phyloP scores from a whole-genome alignment of 1,139 yeast species.

The Scheffersomyces illinoinensis region DNA sequence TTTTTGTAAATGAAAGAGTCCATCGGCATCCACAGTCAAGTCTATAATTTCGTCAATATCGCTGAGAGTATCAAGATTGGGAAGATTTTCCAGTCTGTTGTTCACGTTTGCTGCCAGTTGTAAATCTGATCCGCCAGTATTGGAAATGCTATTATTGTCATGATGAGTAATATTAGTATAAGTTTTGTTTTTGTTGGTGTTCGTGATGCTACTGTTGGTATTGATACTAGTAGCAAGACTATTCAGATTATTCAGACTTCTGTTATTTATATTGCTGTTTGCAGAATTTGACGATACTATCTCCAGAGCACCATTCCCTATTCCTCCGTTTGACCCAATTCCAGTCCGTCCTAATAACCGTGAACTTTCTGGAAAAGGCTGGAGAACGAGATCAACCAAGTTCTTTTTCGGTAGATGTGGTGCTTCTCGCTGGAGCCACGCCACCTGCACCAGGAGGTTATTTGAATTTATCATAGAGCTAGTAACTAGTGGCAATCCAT shows the following conservation, averaged over 20 bases:
- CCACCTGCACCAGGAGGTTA: slow-evolving; percentile 11
- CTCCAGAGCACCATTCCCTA: background rate
- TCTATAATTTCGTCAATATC: background rate
- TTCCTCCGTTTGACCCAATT: background rate
- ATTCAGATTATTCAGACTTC: background rate
- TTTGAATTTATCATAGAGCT: slow-evolving; percentile 8
- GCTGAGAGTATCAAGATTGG: background rate
- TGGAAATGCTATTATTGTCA: background rate
- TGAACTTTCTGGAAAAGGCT: slow-evolving; percentile 4
- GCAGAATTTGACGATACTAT: background rate
- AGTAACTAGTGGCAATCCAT: background rate
- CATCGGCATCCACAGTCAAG: background rate
- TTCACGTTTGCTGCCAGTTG: background rate
- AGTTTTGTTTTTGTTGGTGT: background rate
- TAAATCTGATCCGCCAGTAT: background rate
- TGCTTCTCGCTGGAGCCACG: slow-evolving; percentile 9
- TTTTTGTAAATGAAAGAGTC: background rate
- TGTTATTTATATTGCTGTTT: background rate
- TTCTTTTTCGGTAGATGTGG: slow-evolving; percentile 9
- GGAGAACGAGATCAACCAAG: slow-evolving; percentile 6
- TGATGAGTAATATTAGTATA: background rate
- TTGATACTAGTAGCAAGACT: background rate
- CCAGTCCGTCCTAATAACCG: background rate
- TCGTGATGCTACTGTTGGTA: background rate
- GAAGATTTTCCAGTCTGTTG: background rate